These are phyloP conservation scores for Mallotus nudiflorus DNA, from an alignment of 345 rosid species.

Conservation along the genomic window DNA sequence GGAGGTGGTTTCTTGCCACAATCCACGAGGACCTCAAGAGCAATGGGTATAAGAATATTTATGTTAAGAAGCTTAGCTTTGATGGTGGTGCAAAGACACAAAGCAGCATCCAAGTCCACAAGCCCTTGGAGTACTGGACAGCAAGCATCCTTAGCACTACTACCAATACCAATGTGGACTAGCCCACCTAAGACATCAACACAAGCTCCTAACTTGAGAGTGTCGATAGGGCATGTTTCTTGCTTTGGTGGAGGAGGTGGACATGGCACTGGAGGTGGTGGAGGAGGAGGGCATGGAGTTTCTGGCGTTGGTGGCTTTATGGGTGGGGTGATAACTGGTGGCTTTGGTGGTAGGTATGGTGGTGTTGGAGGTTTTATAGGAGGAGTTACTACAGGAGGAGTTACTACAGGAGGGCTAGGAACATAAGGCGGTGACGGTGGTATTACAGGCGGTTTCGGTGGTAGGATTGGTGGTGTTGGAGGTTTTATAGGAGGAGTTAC, in stretches of 20 bases:
- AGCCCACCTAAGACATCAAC: constrained; percentile 89
- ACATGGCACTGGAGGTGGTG: constrained; percentile 27
- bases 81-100: constrained; percentile 89
- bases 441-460: constrained; percentile 3
- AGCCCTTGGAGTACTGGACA: constrained; percentile 83
- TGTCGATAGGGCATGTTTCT: constrained; percentile 69
- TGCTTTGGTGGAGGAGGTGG: constrained; percentile 32
- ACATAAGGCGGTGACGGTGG: constrained; percentile 2
- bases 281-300: constrained; percentile 30
- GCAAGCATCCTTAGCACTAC: constrained; percentile 67
- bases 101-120: constrained; percentile 75
- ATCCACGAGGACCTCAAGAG: constrained; percentile 74
- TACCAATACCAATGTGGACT: constrained; percentile 71
- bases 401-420: constrained; percentile 7
- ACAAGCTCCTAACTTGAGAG: constrained; percentile 76
- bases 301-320: constrained; percentile 34
- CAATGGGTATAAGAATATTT: constrained; percentile 67
- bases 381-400: constrained; percentile 15
- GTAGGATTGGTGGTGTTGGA: constrained; percentile 25
- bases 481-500: constrained; percentile 8
- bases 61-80: constrained; percentile 75
- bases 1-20: constrained; percentile 81
- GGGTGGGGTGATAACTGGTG: constrained; percentile 1
- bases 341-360: constrained; percentile 12
- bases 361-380: constrained; percentile 7